Percentiles rank a stretch among this genome's conserved stretches.
These are phyloP conservation scores for Calycina herbarum DNA, from an alignment of 2,329 filamentous ascomycete species.

Conservation along the genomic window DNA sequence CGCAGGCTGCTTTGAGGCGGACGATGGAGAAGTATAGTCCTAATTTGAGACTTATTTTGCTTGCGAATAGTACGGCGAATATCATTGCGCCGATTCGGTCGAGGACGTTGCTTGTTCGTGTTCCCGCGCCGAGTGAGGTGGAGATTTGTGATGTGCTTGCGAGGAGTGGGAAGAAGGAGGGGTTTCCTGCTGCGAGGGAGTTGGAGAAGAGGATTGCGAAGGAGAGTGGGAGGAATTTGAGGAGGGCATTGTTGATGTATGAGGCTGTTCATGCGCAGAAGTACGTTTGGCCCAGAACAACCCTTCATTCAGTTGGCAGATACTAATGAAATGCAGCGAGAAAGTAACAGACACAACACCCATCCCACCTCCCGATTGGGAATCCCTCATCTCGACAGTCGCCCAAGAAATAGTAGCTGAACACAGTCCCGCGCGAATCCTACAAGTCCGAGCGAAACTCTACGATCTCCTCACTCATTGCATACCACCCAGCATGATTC, in stretches of 20 bases:
- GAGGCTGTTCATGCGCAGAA: constrained; percentile 97
- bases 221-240: constrained; percentile 87
- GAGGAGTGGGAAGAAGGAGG: constrained; percentile 71
- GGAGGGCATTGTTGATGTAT: constrained; percentile 91
- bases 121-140: constrained; percentile 81
- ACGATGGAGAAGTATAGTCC: constrained; percentile 99
- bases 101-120: constrained; percentile 85
- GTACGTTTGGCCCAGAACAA: constrained; percentile 50
- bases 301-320: constrained; percentile 12
- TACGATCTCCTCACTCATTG: constrained; percentile 97
- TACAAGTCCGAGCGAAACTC: constrained; percentile 88
- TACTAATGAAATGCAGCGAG: constrained; percentile 61
- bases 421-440: constrained; percentile 83
- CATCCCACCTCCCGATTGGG: constrained; percentile 96
- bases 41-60: constrained; percentile 84
- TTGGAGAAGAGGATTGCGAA: constrained; percentile 83
- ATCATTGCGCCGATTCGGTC: constrained; percentile 98
- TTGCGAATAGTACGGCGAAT: constrained; percentile 95
- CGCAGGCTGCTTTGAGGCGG: constrained; percentile 87
- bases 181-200: constrained; percentile 73
- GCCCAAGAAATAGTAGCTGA: constrained; percentile 94
- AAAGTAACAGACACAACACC: constrained; percentile 83
- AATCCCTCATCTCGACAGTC: constrained; percentile 83
- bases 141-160: constrained; percentile 82
- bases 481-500: constrained; percentile 89